These are phyloP conservation scores for Saccharomyces hybrid DNA, from an alignment of 1,139 yeast genomes.

Conservation along the genomic window DNA sequence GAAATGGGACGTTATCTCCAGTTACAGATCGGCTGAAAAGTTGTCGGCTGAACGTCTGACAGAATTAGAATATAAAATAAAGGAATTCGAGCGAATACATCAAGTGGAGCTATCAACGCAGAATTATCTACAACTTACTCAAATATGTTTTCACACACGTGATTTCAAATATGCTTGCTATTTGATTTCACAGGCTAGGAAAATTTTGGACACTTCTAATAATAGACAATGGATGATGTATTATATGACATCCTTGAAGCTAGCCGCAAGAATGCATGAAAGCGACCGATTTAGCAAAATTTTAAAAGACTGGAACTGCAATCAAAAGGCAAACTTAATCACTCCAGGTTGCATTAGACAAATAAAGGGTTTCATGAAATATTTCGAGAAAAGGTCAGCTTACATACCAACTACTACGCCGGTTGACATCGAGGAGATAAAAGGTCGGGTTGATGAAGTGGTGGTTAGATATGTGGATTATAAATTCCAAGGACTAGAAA, in stretches of 20 bases:
- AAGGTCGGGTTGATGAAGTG: slow-evolving; percentile 9
- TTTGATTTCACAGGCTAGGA: slow-evolving; percentile 9
- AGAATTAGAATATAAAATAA: slow-evolving; percentile 5
- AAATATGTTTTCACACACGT: slow-evolving; percentile 12
- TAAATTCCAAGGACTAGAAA: slow-evolving; percentile 19
- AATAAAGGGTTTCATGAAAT: slow-evolving; percentile 14
- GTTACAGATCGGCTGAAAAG: slow-evolving; percentile 1
- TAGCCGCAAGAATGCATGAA: slow-evolving; percentile 14
- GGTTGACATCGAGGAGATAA: slow-evolving; percentile 7
- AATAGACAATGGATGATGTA: slow-evolving; percentile 17
- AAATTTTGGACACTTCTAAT: slow-evolving; percentile 9
- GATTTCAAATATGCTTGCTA: slow-evolving; percentile 10
- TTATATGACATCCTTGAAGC: slow-evolving; percentile 19
- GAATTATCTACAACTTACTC: slow-evolving; percentile 19
- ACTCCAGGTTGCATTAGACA: slow-evolving; percentile 16
- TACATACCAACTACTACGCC: slow-evolving; percentile 4
- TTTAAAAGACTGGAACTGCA: slow-evolving; percentile 21
- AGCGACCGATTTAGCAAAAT: slow-evolving; percentile 11
- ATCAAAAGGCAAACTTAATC: slow-evolving; percentile 14
- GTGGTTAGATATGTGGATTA: slow-evolving; percentile 12
- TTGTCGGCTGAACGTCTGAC: background rate
- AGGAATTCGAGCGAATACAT: slow-evolving; percentile 11
- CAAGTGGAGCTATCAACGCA: slow-evolving; percentile 6
- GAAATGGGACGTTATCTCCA: slow-evolving; percentile 9
- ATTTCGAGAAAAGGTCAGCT: slow-evolving; percentile 10